These are phyloP conservation scores for Conticribra weissflogii DNA, from an alignment of 108 stramenopile genomes.

Conservation along the genomic window DNA sequence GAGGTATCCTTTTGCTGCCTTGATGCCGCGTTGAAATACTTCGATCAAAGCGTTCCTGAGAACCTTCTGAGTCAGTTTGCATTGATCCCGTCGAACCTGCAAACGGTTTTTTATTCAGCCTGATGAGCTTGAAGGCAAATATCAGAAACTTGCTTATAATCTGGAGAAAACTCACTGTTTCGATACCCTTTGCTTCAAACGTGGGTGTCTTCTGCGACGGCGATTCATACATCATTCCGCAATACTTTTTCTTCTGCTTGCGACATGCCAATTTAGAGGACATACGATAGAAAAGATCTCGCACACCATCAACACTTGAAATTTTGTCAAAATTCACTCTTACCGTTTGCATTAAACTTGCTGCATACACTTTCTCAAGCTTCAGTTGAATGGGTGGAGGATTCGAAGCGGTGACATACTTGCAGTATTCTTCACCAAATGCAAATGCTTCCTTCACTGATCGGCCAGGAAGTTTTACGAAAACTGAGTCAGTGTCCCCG, in stretches of 20 bases:
- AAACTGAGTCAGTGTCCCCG: slow-evolving; percentile 97
- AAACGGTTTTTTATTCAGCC: no score
- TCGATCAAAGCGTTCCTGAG: slow-evolving; percentile 75
- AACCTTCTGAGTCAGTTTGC: slow-evolving; percentile 82
- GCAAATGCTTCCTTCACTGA: slow-evolving; percentile 86
- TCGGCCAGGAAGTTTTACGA: slow-evolving; percentile 91
- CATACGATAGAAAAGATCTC: neutral
- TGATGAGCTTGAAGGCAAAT: neutral
- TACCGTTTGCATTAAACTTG: slow-evolving; percentile 84
- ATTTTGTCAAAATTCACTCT: neutral
- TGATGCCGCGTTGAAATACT: slow-evolving; percentile 66
- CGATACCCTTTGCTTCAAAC: slow-evolving; percentile 90
- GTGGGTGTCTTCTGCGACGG: slow-evolving; percentile 65
- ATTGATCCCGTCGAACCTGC: slow-evolving; percentile 81
- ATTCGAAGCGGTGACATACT: slow-evolving; percentile 79
- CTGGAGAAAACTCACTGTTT: slow-evolving; percentile 54
- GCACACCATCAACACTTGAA: neutral
- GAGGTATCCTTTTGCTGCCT: slow-evolving; percentile 67
- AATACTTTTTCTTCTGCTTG: slow-evolving; percentile 81
- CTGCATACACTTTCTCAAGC: slow-evolving; percentile 95
- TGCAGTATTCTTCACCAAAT: slow-evolving; percentile 92
- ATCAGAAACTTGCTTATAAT: neutral
- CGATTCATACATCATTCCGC: slow-evolving; percentile 90
- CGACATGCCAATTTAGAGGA: neutral
- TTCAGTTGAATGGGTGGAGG: slow-evolving; percentile 95